A percentile compares a stretch with the other conserved stretches of the same genome.
These are phyloP conservation scores for Eimeria necatrix DNA, from an alignment of 169 alveolate species.

Conservation along the genomic window DNA sequence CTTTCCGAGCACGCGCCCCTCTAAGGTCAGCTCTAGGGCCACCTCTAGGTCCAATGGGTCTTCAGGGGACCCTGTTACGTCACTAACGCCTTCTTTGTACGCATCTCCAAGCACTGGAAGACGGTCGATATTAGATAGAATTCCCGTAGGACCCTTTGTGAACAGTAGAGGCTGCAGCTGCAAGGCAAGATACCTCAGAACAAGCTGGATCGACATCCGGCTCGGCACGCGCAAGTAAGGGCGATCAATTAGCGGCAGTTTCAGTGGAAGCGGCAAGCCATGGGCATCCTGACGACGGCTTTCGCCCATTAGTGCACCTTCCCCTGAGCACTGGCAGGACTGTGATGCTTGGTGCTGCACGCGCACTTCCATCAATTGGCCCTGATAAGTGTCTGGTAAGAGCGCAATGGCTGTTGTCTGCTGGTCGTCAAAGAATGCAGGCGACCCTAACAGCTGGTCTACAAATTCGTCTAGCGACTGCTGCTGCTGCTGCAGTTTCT, in stretches of 20 bases:
- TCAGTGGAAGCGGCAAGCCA: conserved; percentile 53
- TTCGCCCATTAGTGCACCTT: neutral
- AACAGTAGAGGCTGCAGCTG: conserved; percentile 71
- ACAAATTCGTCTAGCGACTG: conserved; percentile 64
- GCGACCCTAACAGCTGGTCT: conserved; percentile 63
- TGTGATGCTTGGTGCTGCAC: conserved; percentile 53
- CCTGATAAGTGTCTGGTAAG: conserved; percentile 75
- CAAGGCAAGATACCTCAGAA: conserved; percentile 72
- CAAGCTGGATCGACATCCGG: conserved; percentile 74
- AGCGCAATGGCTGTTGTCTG: conserved; percentile 77
- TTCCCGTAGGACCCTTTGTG: conserved; percentile 9
- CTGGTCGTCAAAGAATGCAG: conserved; percentile 70
- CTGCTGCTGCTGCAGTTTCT: conserved; percentile 64
- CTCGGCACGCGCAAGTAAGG: conserved; percentile 75
- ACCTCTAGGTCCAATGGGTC: conserved; percentile 58
- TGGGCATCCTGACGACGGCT: conserved; percentile 34
- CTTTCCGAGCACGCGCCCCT: conserved; percentile 76
- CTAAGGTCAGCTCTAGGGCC: conserved; percentile 74
- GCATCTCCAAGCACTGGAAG: neutral
- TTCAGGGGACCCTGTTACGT: neutral
- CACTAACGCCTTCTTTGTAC: neutral
- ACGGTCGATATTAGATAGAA: neutral
- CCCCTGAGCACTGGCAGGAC: neutral
- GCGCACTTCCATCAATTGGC: conserved; percentile 67
- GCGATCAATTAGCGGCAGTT: conserved; percentile 65